phyloP scores from a whole-genome alignment of 164 flowering plant genomes.

The Chimonanthus praecox region DNA sequence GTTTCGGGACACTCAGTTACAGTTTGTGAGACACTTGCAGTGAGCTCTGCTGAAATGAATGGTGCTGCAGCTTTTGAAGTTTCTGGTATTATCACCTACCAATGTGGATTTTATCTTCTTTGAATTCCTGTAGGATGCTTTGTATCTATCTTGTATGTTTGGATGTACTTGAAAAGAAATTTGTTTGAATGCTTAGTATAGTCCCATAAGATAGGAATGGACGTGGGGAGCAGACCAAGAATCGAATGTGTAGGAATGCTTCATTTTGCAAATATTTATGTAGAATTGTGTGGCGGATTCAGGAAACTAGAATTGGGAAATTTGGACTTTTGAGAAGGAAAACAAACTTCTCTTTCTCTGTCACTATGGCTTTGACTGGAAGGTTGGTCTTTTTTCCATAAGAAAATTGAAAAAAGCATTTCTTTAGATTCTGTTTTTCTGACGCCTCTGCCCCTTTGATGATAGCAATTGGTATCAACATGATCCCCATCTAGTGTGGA shows the following conservation, averaged over 20 bases:
- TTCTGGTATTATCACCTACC: constrained; percentile 42
- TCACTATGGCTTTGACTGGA: not conserved
- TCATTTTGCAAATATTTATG: not conserved
- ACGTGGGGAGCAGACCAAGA: no score
- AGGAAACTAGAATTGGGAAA: no score
- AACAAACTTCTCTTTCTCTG: no score
- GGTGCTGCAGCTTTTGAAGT: constrained; percentile 92
- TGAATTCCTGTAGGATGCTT: not conserved
- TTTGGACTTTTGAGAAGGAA: no score
- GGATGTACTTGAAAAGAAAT: not conserved
- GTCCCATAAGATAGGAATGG: no score
- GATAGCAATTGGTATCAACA: not conserved
- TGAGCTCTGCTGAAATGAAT: constrained; percentile 49
- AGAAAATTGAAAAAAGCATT: not conserved
- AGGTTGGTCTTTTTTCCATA: not conserved
- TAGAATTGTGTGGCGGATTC: not conserved
- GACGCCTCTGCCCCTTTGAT: not conserved
- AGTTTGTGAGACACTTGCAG: constrained; percentile 58
- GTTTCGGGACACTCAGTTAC: constrained; percentile 78
- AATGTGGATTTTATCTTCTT: not conserved
- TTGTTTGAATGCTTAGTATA: not conserved
- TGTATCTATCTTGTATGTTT: not conserved
- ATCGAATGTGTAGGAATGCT: not conserved
- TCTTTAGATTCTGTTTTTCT: not conserved
- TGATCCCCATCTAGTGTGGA: not conserved